A percentile compares a stretch with the other conserved stretches of the same genome.
phyloP scores from a whole-genome alignment of 768 basidiomycete genomes.

The Sporobolomyces phaffii region DNA sequence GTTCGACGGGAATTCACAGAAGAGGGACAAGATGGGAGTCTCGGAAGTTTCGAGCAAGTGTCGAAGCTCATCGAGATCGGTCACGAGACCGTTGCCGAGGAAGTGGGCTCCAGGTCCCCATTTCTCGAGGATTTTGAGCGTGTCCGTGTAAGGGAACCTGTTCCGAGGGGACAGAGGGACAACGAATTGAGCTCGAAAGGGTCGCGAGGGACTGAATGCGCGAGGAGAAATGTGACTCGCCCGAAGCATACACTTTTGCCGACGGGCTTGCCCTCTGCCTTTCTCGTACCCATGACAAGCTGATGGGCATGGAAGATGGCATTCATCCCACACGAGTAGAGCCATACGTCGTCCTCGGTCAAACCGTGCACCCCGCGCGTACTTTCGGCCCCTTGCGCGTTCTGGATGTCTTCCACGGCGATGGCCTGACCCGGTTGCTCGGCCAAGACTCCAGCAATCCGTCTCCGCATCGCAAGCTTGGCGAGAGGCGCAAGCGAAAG shows the following conservation, averaged over 20 bases:
- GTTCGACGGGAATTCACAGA: constrained; percentile 93
- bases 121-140: constrained; percentile 85
- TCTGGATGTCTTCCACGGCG: constrained; percentile 42
- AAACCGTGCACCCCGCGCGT: constrained; percentile 63
- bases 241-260: constrained; percentile 92
- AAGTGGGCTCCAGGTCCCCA: constrained; percentile 94
- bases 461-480: constrained; percentile 75
- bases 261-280: constrained; percentile 45
- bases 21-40: constrained; percentile 69
- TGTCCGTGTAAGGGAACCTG: constrained; percentile 93
- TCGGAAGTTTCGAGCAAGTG: constrained; percentile 53
- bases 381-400: constrained; percentile 47
- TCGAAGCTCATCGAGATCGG: constrained; percentile 69
- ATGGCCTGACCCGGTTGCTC: constrained; percentile 51
- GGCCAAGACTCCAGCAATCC: constrained; percentile 69
- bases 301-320: constrained; percentile 91
- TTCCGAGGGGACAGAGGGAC: not conserved
- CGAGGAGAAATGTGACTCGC: too few relatives aligned
- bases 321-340: constrained; percentile 83
- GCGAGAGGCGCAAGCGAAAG: constrained; percentile 65
- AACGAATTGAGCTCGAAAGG: too few relatives aligned
- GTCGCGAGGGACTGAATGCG: too few relatives aligned
- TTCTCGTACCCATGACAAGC: constrained; percentile 55
- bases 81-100: constrained; percentile 69
- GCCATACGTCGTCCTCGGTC: constrained; percentile 77